phyloP scores from a whole-genome alignment of 306 rosid species.

The Neltuma alba region DNA sequence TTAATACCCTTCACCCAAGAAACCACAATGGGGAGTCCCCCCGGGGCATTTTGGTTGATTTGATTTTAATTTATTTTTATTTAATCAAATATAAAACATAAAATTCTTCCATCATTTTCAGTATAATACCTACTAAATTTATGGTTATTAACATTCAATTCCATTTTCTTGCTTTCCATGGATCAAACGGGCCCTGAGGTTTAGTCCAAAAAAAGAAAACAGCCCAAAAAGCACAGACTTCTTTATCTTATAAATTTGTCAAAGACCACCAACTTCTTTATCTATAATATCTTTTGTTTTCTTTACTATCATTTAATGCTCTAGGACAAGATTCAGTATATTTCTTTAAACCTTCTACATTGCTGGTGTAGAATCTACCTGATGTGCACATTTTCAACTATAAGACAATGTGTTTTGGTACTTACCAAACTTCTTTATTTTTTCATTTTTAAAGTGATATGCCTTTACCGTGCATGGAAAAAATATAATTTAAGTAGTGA shows the following conservation, averaged over 20 bases:
- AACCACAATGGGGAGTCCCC: neutral
- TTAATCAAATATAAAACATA: neutral
- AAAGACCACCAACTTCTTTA: too few relatives aligned
- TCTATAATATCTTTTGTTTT: too few relatives aligned
- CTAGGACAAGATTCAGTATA: neutral
- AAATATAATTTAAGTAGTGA: neutral
- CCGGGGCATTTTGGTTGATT: neutral
- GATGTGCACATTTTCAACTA: neutral
- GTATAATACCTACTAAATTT: neutral
- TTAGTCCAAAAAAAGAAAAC: too few relatives aligned
- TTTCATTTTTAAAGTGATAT: neutral
- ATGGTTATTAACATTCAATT: neutral
- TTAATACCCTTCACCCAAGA: neutral
- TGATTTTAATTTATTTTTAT: neutral
- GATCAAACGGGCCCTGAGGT: neutral
- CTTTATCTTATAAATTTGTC: neutral
- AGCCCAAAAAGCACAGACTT: too few relatives aligned
- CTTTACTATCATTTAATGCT: neutral
- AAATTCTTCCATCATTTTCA: neutral
- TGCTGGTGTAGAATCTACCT: neutral
- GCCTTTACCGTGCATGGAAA: neutral
- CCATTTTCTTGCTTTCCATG: neutral
- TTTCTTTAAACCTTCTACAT: neutral
- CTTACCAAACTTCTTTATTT: neutral
- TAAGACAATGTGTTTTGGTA: neutral